Evolutionary conservation across 306 rosid species (phyloP), one percentile per base, ranked within the genome.

Genomic region (Acacia acuminata): DNA sequence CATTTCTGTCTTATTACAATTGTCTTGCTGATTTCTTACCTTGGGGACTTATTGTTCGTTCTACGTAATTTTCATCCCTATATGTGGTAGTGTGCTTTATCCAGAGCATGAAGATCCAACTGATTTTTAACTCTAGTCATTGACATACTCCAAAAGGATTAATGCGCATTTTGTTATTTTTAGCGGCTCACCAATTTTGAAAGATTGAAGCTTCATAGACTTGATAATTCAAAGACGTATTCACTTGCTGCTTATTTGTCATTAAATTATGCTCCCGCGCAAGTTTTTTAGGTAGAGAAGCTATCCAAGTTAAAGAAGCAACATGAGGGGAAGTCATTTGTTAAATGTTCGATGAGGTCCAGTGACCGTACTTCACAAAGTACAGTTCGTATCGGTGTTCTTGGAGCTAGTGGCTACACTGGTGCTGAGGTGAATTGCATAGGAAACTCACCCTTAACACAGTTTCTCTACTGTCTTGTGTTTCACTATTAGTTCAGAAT

Each of bases 361-460:
- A 85, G 81, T 61, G 48, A 78, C 34, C 79, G 83, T 47, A 79
- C 88, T 56, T 76, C 93, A 40, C 87, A 87, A 30, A 91, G 89
- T 68, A 79, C 86, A 38, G 89, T 92, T 85, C 90, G 97, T 36
- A 88, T 95, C 86, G 99, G 96, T 76, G 94, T 95, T 88, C 98
- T 95, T 86, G 98, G 99, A 81, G 99, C 99, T 45, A 93, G 99
- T 92, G 99, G 99, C 79, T 95, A 95, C 88, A 95, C 99, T 68
- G 98, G 98, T 83, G 87, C 98, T 78, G 99, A 95, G 98, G 99
- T 95, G 84, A 82, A 60, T 25, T 86, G 17, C 70, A 7, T 67
- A 58, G n/a, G 71, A 40, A 48, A 24, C 32, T 17, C 44, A n/a
- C 30, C 13, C 45, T 50, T 55, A 25, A 25, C 55, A 56, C 7